These are phyloP conservation scores for Mariannaea elegans DNA, from an alignment of 2,329 filamentous ascomycete genomes.

Conservation along the genomic window DNA sequence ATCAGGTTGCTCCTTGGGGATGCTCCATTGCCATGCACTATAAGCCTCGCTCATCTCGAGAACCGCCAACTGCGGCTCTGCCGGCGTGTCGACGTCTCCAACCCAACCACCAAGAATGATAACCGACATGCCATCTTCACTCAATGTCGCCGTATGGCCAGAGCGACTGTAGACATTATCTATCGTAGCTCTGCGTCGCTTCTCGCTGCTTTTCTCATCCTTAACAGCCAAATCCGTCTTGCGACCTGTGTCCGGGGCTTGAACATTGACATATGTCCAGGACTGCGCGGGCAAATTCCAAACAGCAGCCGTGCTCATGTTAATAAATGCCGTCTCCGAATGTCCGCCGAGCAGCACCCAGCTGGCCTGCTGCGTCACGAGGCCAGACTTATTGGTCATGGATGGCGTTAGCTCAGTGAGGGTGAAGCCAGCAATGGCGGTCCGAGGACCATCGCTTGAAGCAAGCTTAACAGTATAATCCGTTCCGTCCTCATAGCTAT, in stretches of 20 bases:
- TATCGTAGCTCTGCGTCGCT: slow-evolving; percentile 26
- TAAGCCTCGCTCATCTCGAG: slow-evolving; percentile 80
- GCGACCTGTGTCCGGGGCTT: slow-evolving; percentile 47
- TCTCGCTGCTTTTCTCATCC: slow-evolving; percentile 16
- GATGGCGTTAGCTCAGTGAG: slow-evolving; percentile 78
- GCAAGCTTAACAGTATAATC: slow-evolving; percentile 51
- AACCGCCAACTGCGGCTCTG: slow-evolving; percentile 82
- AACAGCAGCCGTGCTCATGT: slow-evolving; percentile 90
- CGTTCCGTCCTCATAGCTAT: slow-evolving; percentile 35
- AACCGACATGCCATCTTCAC: slow-evolving; percentile 79
- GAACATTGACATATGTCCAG: slow-evolving; percentile 84
- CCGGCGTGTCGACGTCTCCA: slow-evolving; percentile 78
- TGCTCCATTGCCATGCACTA: slow-evolving; percentile 76
- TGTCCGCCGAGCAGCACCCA: slow-evolving; percentile 89
- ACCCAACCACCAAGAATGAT: slow-evolving; percentile 93
- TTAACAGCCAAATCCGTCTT: slow-evolving; percentile 67
- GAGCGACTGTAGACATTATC: slow-evolving; percentile 78
- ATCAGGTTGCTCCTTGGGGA: slow-evolving; percentile 62
- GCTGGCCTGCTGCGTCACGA: slow-evolving; percentile 75
- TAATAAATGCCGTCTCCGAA: slow-evolving; percentile 84
- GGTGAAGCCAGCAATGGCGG: slow-evolving; percentile 87
- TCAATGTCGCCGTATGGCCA: slow-evolving; percentile 86
- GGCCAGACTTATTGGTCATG: slow-evolving; percentile 72
- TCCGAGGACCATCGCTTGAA: slow-evolving; percentile 66
- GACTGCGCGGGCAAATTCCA: slow-evolving; percentile 87